Evolutionary conservation across 2,329 filamentous ascomycete genomes (phyloP).

Genomic region (Epichloe gansuensis): DNA sequence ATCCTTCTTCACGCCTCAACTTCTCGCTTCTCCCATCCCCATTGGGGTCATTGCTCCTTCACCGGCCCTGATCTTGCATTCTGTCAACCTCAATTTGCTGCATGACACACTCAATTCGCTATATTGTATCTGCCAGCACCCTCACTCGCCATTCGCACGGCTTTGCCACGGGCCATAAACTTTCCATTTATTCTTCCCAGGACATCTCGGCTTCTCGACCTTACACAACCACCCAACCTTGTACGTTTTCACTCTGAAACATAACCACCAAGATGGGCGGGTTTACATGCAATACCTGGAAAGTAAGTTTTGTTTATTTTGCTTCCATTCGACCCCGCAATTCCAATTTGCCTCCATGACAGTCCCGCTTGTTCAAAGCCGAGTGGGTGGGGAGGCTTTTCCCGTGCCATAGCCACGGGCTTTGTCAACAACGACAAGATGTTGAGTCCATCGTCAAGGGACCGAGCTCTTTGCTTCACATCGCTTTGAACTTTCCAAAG

Average conservation of each 20-base stretch:
- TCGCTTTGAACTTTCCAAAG: neutral
- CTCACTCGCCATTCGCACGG: neutral
- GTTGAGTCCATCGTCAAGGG: neutral
- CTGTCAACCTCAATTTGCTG: neutral
- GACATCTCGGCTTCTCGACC: constrained; percentile 4
- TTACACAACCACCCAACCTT: constrained; percentile 5
- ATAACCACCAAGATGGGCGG: constrained; percentile 40
- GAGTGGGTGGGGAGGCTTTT: too few species aligned
- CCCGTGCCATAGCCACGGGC: too few species aligned
- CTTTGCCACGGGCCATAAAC: constrained; percentile 9
- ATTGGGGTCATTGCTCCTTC: constrained; percentile 44
- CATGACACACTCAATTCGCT: neutral
- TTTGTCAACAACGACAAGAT: too few species aligned
- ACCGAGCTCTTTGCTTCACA: neutral
- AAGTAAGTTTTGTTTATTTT: constrained; percentile 43
- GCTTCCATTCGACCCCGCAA: neutral
- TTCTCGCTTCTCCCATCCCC: constrained; percentile 17
- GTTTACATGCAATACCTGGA: constrained; percentile 62
- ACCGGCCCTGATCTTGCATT: constrained; percentile 6
- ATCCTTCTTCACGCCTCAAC: constrained; percentile 3
- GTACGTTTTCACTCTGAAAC: constrained; percentile 14
- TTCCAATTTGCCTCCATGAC: neutral
- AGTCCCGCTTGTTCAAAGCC: neutral
- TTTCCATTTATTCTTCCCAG: constrained; percentile 4
- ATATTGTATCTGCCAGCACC: neutral